Evolutionary conservation across 805 yeast genomes (phyloP), one percentile per base, ranked within the genome.

Genomic region (Grigorovia humatica): DNA sequence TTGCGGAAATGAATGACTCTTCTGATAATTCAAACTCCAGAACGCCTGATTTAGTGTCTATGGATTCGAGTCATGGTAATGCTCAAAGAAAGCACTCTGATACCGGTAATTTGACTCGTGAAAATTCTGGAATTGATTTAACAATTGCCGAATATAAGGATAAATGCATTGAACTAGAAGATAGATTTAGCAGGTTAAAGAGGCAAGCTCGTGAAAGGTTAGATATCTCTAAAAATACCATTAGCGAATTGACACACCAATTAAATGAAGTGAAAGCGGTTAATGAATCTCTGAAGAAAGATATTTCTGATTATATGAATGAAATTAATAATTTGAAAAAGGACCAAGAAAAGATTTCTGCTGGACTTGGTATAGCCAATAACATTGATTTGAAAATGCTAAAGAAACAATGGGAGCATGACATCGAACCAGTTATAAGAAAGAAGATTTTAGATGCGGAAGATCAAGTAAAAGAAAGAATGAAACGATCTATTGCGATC

Each of bases 401-500:
- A 40, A 60, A 59, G 50, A 52, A 52, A 5, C 69, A 71, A 49
- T 66, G 78, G 57, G 74, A 74, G 51, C 64, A 59, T 43, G 71
- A 66, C 27, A 57, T 61, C 29, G 61, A 66, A 52, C 64, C 59
- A 51, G 55, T 53, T 18, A 55, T 55, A 9, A 27, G 44, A n/a
- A 62, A 51, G 62, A 65, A 59, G 62, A 67, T 51, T 18, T 66
- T 70, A 51, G 67, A 71, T 46, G 69, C 74, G 23, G 72, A 69
- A 19, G 74, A 70, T 45, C 73, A 76, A 1, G 66, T 76, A 44
- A 68, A 69, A 46, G 75, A 78, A n/a, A 72, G 76, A 42, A 74
- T 77, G 76, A 59, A 20, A 49, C 32, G 57, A 59, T 7, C 38
- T 4, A 11, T 13, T 32, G 11, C 15, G 5, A 52, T 54, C 19